Base-by-base conservation (phyloP, 345 rosid genomes). In the Anastatica hierochuntica region DNA sequence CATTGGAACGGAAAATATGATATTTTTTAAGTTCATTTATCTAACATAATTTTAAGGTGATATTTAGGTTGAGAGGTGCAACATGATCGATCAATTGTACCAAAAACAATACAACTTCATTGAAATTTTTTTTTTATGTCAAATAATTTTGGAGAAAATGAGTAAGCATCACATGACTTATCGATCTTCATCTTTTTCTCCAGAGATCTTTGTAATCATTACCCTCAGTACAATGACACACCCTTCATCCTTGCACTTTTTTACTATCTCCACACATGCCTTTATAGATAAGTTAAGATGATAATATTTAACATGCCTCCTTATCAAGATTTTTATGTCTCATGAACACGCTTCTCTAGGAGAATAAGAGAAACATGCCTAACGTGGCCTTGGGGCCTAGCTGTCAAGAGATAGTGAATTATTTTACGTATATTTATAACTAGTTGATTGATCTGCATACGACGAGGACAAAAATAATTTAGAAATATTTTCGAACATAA, bases 201-300 rank as follows among this genome's bases (percentile, higher is more conserved):
- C 60, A 74, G 74, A 41, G 68, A 52, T 71, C 81, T 88, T 47
- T 83, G 76, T 54, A 83, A 92, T 64, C 94, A 92, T 85, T 61
- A 97, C 84, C 72, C 69, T 66, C 56, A 85, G 41, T 47, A 86
- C 86, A 67, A 53, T 77, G 55, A 83, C 81, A 68, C 86, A 85
- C 69, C 64, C 80, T 65, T 79, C 89, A 73, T 81, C 96, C 39
- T 65, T 44, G 23, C 75, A 68, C 15, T 68, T 79, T 76, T 78
- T 83, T 49, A 79, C 79, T 70, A 62, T 66, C 73, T 88, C 95
- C 45, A 83, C 62, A 70, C 85, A 80, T 16, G 74, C 81, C 92
- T 83, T 21, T n/a, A n/a, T 57, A 1, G 67, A 53, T 26, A 24
- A 13, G 27, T 3, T 10, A 29, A 56, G 0, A 19, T 24, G 39